Evolutionary conservation across 495 filamentous ascomycete genomes (phyloP).

Genomic region (Talaromyces borbonicus): DNA sequence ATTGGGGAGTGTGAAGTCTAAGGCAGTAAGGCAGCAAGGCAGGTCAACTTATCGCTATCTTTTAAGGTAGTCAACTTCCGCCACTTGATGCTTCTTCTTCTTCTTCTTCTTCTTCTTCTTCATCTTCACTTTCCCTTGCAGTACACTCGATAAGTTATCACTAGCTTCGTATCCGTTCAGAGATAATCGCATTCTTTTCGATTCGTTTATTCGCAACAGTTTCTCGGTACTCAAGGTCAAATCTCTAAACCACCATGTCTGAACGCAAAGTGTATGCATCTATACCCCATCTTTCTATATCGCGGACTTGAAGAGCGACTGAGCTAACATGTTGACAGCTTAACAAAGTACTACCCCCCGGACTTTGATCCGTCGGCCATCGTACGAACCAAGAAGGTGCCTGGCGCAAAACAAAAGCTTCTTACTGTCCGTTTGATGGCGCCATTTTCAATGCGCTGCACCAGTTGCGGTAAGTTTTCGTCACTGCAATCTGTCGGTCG

Average conservation of each 20-base stretch:
- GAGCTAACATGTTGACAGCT: neutral
- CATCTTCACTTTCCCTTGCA: neutral
- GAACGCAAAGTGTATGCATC: slow-evolving; percentile 80
- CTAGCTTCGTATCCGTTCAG: too few species aligned
- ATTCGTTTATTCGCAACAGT: too few species aligned
- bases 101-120: neutral
- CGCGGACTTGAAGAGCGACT: neutral
- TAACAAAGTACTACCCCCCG: slow-evolving; percentile 76
- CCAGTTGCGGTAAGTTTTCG: slow-evolving; percentile 50
- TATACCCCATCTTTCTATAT: slow-evolving; percentile 26
- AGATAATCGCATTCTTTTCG: too few species aligned
- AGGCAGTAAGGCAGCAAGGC: neutral
- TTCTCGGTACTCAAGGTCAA: too few species aligned
- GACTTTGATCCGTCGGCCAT: slow-evolving; percentile 93
- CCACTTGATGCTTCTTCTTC: too few species aligned
- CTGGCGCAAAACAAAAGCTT: slow-evolving; percentile 44
- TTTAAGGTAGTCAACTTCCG: neutral
- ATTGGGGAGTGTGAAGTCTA: too few species aligned
- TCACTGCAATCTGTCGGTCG: neutral
- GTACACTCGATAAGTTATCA: too few species aligned
- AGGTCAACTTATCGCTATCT: neutral
- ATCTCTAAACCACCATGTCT: slow-evolving; percentile 52
- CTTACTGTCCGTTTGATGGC: slow-evolving; percentile 95
- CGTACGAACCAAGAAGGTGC: slow-evolving; percentile 55
- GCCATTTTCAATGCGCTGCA: slow-evolving; percentile 91